Base-by-base conservation (phyloP, 176 grass and related monocot species). In the Puya raimondii region DNA sequence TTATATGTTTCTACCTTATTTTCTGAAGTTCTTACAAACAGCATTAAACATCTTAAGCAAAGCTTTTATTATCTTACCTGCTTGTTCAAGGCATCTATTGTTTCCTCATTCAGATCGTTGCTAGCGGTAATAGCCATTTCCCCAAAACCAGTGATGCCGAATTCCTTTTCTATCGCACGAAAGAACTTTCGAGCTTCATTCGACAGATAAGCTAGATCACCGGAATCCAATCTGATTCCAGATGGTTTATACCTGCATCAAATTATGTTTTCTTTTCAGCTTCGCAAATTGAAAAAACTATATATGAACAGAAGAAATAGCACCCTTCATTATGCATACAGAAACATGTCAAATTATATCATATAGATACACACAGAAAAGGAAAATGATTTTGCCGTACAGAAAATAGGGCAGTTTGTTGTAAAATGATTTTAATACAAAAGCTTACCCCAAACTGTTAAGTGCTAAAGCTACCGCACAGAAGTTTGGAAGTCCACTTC, bases 41-140 rank as follows among this genome's bases (percentile, higher is more conserved):
- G 21, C 56, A 61, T 61, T 20, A 1, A 59, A 11, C 21, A 20
- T 48, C 5, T 11, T 63, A 63, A 42, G 21, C 7, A 47, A 47
- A 64, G 51, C 50, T 17, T 17, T 23, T 68, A 33, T 21, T 81
- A 57, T 26, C 42, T 77, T 90, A 92, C 93, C 86, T 97, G 89
- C 70, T 99, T 93, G 72, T 99, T 99, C 48, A 99, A 75, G 48
- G 94, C 94, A 88, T 99, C 94, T 70, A 93, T 92, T 20, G 94
- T 99, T 84, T 99, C 94, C 81, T 99, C 94, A 57, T 93, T 99
- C 49, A 99, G 75, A 50, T 99, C 94, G 81, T 99, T 99, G 66
- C 94, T 99, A 81, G 94, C 94, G 79, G 94, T 82, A 66, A 99
- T 88, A 29, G 72, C 59, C 82, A 84, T 99, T 71, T 93, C 86